Evolutionary conservation across 495 filamentous ascomycete genomes (phyloP).

Genomic region (Pyrenula massariospora): DNA sequence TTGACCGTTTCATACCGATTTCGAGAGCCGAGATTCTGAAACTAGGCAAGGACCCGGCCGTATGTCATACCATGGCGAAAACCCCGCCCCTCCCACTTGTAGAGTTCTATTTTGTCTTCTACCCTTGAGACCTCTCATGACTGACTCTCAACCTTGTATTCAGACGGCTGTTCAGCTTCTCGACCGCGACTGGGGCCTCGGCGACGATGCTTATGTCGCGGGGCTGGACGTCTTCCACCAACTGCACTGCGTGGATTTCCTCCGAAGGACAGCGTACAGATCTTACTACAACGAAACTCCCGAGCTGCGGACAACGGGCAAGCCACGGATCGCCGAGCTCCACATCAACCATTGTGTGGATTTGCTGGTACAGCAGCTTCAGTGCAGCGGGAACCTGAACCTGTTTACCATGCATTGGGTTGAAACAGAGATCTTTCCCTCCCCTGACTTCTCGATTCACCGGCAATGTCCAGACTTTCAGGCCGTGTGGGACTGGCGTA

Average conservation of each 20-base stretch:
- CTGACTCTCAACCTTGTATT: background rate
- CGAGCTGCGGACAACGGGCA: conserved; percentile 1
- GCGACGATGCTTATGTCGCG: conserved; percentile 23
- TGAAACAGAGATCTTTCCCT: conserved; percentile 18
- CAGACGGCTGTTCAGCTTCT: conserved; percentile 16
- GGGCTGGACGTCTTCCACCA: conserved; percentile 22
- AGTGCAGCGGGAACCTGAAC: conserved; percentile 20
- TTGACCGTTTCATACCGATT: background rate
- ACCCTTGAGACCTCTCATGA: background rate
- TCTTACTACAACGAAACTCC: conserved; percentile 15
- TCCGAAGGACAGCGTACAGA: conserved; percentile 18
- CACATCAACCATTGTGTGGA: conserved; percentile 20
- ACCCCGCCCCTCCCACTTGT: background rate
- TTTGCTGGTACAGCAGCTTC: conserved; percentile 15
- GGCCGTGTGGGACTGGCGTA: conserved; percentile 10
- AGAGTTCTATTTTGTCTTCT: background rate
- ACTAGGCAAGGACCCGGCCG: background rate
- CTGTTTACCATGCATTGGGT: conserved; percentile 15
- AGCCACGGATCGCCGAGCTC: conserved; percentile 2
- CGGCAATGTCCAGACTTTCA: conserved; percentile 15
- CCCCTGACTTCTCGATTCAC: conserved; percentile 23
- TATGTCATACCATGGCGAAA: background rate
- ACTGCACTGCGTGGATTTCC: conserved; percentile 22
- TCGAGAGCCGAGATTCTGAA: background rate
- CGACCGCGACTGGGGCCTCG: conserved; percentile 20